Evolutionary conservation across 129 eudicot species (phyloP), one percentile per base, ranked within the genome.

Genomic region (sunflower (Helianthus annuus)): DNA sequence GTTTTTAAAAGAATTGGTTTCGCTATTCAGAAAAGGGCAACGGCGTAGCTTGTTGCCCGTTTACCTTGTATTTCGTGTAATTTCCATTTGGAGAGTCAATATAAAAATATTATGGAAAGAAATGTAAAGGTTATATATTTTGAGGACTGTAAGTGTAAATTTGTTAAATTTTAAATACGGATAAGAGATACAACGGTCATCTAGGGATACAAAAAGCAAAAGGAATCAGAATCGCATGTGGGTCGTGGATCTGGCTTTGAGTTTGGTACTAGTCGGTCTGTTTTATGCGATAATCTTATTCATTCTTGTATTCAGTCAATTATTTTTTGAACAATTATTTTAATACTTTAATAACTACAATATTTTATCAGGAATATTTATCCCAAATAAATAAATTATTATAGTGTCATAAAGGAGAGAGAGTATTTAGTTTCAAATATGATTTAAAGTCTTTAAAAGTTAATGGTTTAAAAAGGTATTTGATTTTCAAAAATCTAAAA

Each of bases 161-260:
- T 62, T 19, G 10, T 7, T 4, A 58, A 13, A 52, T 17, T 69
- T 69, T 52, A 24, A 44, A 49, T 34, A 22, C 6, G 63, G 16
- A 63, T 6, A 42, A 15, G 77, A 42, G 58, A 78, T 63, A 53
- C 82, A 70, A 70, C 77, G 77, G 82, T 78, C 81, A 63, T 78
- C 81, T 64, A 38, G 76, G 81, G 76, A 69, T 70, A 49, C 40
- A 10, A 57, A 66, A 76, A 70, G 66, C 82, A 71, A 71, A 71
- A 71, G 77, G 82, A 78, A 78, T 78, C 82, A 52, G 72, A 71
- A 78, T 77, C 51, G 77, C 77, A 78, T 78, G 72, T 78, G 82
- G 82, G 82, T 78, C 77, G 82, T 76, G 74, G 74, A 76, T 76
- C 68, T 76, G 49, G 46, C 55, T 74, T 75, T 51, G 64, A 48